A percentile compares a stretch with the other conserved stretches of the same genome.
Conservation (phyloP, 768 basidiomycete species). For the Hypholoma fasciculare region DNA sequence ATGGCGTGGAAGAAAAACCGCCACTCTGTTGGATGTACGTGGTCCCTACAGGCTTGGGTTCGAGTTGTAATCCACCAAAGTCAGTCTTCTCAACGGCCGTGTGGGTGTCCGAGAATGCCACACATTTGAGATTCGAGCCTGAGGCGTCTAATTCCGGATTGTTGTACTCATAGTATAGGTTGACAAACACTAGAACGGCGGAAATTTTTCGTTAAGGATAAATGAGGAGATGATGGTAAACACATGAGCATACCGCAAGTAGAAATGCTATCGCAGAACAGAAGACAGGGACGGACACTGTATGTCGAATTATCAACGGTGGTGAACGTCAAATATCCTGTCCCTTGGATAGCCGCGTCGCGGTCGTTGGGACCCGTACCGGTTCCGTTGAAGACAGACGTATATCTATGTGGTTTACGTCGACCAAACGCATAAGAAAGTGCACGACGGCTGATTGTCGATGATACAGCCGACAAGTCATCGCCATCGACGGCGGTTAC, state of each 20-base stretch:
- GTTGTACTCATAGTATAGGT: not conserved
- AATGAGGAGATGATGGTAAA: too few species aligned
- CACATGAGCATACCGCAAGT: not conserved
- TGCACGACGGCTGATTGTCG: not conserved
- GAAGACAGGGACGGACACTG: slow-evolving; percentile 2
- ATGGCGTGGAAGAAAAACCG: not conserved
- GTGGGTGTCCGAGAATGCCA: not conserved
- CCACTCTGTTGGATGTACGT: not conserved
- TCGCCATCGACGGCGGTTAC: slow-evolving; percentile 4
- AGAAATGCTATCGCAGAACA: not conserved
- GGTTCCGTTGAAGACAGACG: slow-evolving; percentile 1
- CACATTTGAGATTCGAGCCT: not conserved
- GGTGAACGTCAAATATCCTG: slow-evolving; percentile 4
- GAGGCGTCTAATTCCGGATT: not conserved
- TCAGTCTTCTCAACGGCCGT: not conserved
- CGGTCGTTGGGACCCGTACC: slow-evolving; percentile 3
- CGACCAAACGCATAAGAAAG: not conserved
- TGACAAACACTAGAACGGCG: not conserved
- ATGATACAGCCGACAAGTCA: not conserved
- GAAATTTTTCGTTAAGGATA: not conserved
- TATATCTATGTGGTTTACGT: not conserved
- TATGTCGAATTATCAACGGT: slow-evolving; percentile 9
- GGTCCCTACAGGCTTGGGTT: not conserved
- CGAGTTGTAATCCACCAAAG: not conserved
- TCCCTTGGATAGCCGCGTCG: slow-evolving; percentile 3